A percentile compares a stretch with the other conserved stretches of the same genome.
Conservation (phyloP, 106 monocot genomes). For the Chionographis japonica region DNA sequence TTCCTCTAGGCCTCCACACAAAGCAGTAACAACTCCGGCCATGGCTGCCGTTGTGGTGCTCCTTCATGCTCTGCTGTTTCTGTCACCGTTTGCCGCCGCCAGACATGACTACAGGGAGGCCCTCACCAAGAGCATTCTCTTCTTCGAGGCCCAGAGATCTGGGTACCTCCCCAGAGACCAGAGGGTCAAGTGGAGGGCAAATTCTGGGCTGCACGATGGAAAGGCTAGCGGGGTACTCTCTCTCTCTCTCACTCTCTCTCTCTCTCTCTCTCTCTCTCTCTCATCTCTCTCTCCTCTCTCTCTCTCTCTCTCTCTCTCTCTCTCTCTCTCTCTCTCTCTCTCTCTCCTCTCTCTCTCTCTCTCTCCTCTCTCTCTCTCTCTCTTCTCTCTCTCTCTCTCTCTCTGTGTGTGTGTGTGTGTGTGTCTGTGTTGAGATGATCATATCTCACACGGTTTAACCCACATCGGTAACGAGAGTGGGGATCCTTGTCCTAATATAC, state of each 20-base stretch:
- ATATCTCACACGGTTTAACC: too few species aligned
- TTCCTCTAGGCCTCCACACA: too few species aligned
- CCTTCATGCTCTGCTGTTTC: slow-evolving; percentile 1
- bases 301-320: not conserved
- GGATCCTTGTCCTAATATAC: too few species aligned
- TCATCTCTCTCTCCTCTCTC: not conserved
- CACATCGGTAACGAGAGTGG: too few species aligned
- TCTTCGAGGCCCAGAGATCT: slow-evolving; percentile 95
- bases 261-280: not conserved
- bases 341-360: not conserved
- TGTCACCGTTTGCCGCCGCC: slow-evolving; percentile 16
- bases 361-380: not conserved
- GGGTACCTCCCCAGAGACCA: slow-evolving; percentile 66
- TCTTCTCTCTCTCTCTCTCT: too few species aligned
- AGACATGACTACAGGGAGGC: slow-evolving; percentile 81
- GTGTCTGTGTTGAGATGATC: too few species aligned
- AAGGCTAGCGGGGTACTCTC: slow-evolving; percentile 65
- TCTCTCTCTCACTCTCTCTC: not conserved
- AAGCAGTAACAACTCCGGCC: too few species aligned
- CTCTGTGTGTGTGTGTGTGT: too few species aligned
- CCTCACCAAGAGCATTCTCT: slow-evolving; percentile 79
- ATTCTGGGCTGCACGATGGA: slow-evolving; percentile 78
- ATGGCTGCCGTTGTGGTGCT: slow-evolving; percentile 1
- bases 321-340: not conserved
- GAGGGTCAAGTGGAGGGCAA: slow-evolving; percentile 70